phyloP scores from a whole-genome alignment of 768 basidiomycete species.

The Albatrellus ellisii region DNA sequence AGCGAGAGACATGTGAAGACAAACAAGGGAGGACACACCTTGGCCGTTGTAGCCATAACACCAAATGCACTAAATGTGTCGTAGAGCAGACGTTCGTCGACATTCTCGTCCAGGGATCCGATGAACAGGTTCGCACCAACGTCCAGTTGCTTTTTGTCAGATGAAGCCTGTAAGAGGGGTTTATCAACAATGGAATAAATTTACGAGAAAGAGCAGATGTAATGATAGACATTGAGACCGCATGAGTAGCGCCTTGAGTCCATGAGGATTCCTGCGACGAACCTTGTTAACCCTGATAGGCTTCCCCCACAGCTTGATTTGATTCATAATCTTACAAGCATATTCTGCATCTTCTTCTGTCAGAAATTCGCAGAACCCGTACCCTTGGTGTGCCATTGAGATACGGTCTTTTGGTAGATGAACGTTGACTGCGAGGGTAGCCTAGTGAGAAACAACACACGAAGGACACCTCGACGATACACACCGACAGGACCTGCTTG shows the following conservation, averaged over 20 bases:
- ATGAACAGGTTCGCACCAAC: slow-evolving; percentile 97
- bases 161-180: slow-evolving; percentile 78
- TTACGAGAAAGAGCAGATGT: not conserved
- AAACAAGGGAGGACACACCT: slow-evolving; percentile 33
- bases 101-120: slow-evolving; percentile 89
- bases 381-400: slow-evolving; percentile 97
- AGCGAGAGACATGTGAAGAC: not conserved
- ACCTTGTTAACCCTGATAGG: slow-evolving; percentile 99
- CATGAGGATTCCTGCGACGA: slow-evolving; percentile 18
- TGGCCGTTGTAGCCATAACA: slow-evolving; percentile 82
- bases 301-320: slow-evolving; percentile 98
- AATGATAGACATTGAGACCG: slow-evolving; percentile 3
- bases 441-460: not conserved
- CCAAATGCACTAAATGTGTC: slow-evolving; percentile 96
- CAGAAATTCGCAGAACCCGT: slow-evolving; percentile 99
- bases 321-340: slow-evolving; percentile 99
- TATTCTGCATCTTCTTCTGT: slow-evolving; percentile 99
- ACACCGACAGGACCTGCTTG: slow-evolving; percentile 97
- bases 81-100: slow-evolving; percentile 85
- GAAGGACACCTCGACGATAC: slow-evolving; percentile 19
- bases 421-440: slow-evolving; percentile 60
- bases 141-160: slow-evolving; percentile 96
- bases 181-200: not conserved
- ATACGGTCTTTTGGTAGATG: slow-evolving; percentile 98
- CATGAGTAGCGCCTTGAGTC: not conserved